These are phyloP conservation scores for Coix lacrymajobi DNA, from an alignment of 176 grass and related monocot genomes.

Conservation along the genomic window DNA sequence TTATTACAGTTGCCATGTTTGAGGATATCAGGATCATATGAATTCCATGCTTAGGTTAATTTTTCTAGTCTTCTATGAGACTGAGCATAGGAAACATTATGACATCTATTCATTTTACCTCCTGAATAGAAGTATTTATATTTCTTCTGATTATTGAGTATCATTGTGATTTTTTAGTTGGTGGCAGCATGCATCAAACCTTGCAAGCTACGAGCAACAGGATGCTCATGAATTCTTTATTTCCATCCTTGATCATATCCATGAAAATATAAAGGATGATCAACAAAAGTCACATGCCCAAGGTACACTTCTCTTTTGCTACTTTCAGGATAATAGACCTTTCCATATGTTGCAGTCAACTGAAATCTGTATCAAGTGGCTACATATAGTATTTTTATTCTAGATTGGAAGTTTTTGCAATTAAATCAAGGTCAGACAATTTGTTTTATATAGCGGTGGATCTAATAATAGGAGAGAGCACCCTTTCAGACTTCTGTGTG, in stretches of 20 bases:
- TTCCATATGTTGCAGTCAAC: conserved; percentile 23
- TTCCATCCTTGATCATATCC: conserved; percentile 93
- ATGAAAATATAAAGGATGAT: conserved; percentile 89
- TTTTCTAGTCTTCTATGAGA: conserved; percentile 3
- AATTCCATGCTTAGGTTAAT: background rate
- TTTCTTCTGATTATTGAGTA: conserved; percentile 40
- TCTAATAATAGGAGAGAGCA: background rate
- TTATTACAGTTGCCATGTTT: background rate
- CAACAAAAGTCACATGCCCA: conserved; percentile 55
- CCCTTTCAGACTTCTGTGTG: background rate
- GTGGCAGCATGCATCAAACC: conserved; percentile 92
- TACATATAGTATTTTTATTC: background rate
- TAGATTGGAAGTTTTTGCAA: background rate
- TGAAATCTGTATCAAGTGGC: background rate
- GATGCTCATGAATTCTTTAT: conserved; percentile 99
- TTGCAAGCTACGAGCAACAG: conserved; percentile 94
- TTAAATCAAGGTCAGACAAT: background rate
- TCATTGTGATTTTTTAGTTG: conserved; percentile 59
- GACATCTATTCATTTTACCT: conserved; percentile 7
- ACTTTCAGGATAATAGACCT: conserved; percentile 5
- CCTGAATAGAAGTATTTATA: conserved; percentile 4
- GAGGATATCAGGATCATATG: background rate
- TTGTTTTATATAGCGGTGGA: background rate
- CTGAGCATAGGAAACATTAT: background rate
- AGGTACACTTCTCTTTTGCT: conserved; percentile 45